Base-by-base conservation (phyloP, 1,139 yeast species). In the Saccharomycopsis hybrid region DNA sequence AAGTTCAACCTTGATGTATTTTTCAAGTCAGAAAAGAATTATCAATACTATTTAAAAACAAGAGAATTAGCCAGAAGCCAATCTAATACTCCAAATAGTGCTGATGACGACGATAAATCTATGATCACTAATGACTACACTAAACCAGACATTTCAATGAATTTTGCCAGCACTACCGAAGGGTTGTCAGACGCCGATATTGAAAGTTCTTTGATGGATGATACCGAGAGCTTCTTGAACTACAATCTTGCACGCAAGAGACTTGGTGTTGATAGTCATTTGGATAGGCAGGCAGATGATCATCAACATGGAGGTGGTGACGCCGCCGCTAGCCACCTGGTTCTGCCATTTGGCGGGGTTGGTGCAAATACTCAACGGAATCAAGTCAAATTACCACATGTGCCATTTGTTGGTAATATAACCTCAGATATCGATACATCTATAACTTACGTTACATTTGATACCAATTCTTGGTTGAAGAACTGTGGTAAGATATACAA, bases 381-480 rank as follows among this genome's bases (percentile, higher is more conserved):
- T 24, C 11, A 31, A 31, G 11, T 31, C 35, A 36, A 5, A n/a
- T 36, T 36, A n/a, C 39, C 39, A 27, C 47, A 52, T 36, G 49
- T 48, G 25, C 51, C 37, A n/a, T 49, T 48, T 47, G 30, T 29
- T 24, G 53, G 44, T 33, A 44, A 47, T 30, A 53, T 53, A 32
- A 47, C 49, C 3, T 73, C 71, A 50, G 66, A 71, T 43, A 77
- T 78, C 74, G 84, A 78, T 59, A 71, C 76, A 5, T 63, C 71
- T 7, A 66, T 78, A 41, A 81, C 89, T 0, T 75, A 74, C 58
- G 73, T 84, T 50, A 78, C 88, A 1, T 69, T 84, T 51, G 94
- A 85, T 65, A 85, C 94, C 5, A 84, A 85, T 56, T 80, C 85
- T 54, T 85, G 92, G 92, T 68, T 85, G 56, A 82, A 85, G 58